Evolutionary conservation across 371 early-diverging fungal species (phyloP), one percentile per base, ranked within the genome.

Genomic region (Blakeslea trispora): DNA sequence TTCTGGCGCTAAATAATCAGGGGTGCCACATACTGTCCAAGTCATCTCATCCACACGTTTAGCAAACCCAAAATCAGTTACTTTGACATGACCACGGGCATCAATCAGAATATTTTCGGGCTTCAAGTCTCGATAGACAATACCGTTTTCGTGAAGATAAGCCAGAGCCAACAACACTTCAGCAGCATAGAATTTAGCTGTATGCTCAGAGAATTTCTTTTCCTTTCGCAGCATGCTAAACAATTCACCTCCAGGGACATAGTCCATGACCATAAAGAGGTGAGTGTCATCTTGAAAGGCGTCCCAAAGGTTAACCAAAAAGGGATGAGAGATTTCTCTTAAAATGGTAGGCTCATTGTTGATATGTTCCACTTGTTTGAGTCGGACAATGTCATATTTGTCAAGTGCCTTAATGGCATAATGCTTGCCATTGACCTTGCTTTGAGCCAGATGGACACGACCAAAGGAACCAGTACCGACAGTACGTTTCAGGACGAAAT

Each of bases 61-160:
- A 45, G 98, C 96, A 79, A 99, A 98, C 4, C 99, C 99, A 80
- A 99, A 97, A 72, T 99, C 99, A 5, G 97, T 96, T 50, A 99
- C 88, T 77, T 97, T 97, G 68, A 99, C 91, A 74, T 99, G 95
- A 3, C 99, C 99, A 55, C 80, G 76, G 18, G 78, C 71, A 62
- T 91, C 93, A 55, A 98, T 74, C 43, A 98, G 66, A 46, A 97
- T 75, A 69, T 97, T 97, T 75, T 90, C 94, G 7, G 97, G 97
- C 68, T 96, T 94, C 50, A 97, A 74, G 79, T 96, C 97, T 24
- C 99, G 86, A 65, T 99, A 99, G 51, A 99, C 95, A 59, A 99
- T 98, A 24, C 87, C 85, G 44, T 90, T 83, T 42, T 84, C 83
- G 69, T 99, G 99, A 34, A 99, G 77, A 74, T 99, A 99, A 53